Conservation (phyloP, 352 stramenopile species). For the Peronospora farinosa region DNA sequence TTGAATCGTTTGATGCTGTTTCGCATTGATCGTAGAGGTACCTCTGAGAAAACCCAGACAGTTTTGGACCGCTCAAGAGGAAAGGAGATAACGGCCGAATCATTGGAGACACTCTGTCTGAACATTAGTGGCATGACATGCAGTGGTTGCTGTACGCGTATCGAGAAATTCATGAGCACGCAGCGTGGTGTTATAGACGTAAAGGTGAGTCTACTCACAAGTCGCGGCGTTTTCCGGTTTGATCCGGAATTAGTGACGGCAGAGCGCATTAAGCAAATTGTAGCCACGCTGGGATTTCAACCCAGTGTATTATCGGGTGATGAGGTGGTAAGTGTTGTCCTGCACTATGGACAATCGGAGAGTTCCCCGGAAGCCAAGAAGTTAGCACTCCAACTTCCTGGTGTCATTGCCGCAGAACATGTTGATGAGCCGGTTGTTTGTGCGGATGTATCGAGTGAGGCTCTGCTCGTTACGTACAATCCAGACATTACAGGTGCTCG, state of each 20-base stretch:
- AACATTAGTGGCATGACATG: slow-evolving; percentile 83
- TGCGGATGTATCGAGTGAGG: slow-evolving; percentile 11
- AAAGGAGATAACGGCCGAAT: slow-evolving; percentile 7
- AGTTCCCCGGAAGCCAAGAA: slow-evolving; percentile 17
- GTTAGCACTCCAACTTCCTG: slow-evolving; percentile 28
- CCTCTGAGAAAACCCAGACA: slow-evolving; percentile 22
- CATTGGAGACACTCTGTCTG: slow-evolving; percentile 43
- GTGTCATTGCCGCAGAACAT: slow-evolving; percentile 27
- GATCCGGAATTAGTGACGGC: slow-evolving; percentile 43
- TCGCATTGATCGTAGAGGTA: slow-evolving; percentile 26
- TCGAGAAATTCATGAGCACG: slow-evolving; percentile 58
- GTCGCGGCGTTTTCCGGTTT: slow-evolving; percentile 43
- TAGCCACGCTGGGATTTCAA: slow-evolving; percentile 66
- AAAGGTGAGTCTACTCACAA: slow-evolving; percentile 63
- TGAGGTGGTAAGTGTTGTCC: slow-evolving; percentile 43
- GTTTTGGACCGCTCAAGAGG: slow-evolving; percentile 7
- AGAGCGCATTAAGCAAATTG: slow-evolving; percentile 53
- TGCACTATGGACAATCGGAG: slow-evolving; percentile 37
- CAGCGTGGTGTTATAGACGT: slow-evolving; percentile 52
- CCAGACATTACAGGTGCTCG: slow-evolving; percentile 34
- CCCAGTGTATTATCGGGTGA: slow-evolving; percentile 45
- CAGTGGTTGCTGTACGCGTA: slow-evolving; percentile 80
- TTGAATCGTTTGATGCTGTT: too few species aligned
- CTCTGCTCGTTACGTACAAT: slow-evolving; percentile 44
- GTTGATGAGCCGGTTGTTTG: slow-evolving; percentile 18